Evolutionary conservation across 208 protist genomes (phyloP).

Genomic region (Crithidia mellificae): DNA sequence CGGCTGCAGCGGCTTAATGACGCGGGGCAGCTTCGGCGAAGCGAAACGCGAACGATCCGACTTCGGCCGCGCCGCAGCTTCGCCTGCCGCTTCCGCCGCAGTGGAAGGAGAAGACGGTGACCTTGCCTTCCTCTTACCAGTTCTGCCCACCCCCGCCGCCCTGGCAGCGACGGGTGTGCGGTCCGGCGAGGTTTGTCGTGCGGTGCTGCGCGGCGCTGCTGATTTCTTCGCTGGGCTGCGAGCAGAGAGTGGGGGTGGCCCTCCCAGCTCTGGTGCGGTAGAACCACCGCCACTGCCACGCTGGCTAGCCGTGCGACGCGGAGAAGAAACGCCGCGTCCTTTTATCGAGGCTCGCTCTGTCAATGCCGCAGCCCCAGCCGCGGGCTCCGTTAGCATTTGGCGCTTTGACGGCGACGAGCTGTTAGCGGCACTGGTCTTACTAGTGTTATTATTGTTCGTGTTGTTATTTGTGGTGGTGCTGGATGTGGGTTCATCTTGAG

Average conservation of each 20-base stretch:
- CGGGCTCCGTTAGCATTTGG: neutral
- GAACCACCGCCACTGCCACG: neutral
- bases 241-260: neutral
- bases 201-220: neutral
- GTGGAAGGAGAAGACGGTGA: no score
- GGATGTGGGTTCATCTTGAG: neutral
- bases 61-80: neutral
- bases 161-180: no score
- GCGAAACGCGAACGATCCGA: slow-evolving; percentile 13
- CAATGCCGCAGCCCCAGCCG: neutral
- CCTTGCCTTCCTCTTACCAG: neutral
- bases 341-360: neutral
- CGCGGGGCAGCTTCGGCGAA: slow-evolving; percentile 23
- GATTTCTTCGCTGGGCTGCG: neutral
- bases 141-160: no score
- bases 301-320: neutral
- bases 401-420: neutral
- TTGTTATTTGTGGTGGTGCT: neutral
- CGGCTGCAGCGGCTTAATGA: slow-evolving; percentile 21
- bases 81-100: neutral
- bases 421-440: neutral
- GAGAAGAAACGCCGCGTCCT: neutral
- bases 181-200: neutral
- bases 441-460: no score
- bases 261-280: neutral